Evolutionary conservation across 192 early-diverging fungal species (phyloP), one percentile per base, ranked within the genome.

Genomic region (Podila horticola): DNA sequence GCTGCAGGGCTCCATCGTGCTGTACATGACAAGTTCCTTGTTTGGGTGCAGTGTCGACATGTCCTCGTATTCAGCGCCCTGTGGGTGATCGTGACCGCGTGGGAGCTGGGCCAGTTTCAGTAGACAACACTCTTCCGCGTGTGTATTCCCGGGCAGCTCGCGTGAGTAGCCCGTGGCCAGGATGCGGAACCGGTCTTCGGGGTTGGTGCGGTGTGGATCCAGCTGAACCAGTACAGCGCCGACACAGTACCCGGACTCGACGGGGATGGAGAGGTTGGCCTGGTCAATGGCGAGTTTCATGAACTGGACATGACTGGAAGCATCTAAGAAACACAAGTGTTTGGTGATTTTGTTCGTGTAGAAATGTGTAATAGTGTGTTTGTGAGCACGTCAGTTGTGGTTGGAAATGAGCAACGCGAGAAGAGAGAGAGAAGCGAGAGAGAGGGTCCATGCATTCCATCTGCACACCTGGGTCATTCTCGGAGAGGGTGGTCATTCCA

Each of bases 1-100:
- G 57, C 88, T 93, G 83, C 97, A 99, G 0, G 97, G 97, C 75
- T 99, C 97, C 97, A 99, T 99, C 7, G 97, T 99, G 29, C 96
- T 95, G 75, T 97, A 99, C 77, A 97, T 92, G 22, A 91, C 93
- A 70, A 64, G 67, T 58, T 8, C 88, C 74, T 24, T 89, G 90
- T 28, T 74, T 13, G 9, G 84, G 84, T 66, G 24, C 45, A 58
- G 50, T 55, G 52, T 55, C 22, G 52, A 26, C 52, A 11, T 20
- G 52, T 55, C n/a, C 22, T 55, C 52, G 8, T 26, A n/a, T 55
- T 55, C 52, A 6, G 13, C 17, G 20, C n/a, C 52, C n/a, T 55
- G 52, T 24, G 24, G 20, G 24, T 55, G 52, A 6, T 55, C 13
- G 41, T 15, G 41, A 17, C 13, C 13, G 13, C 8, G 50, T 55